Conservation (phyloP, 176 grass and related monocot genomes). For the Melocanna baccifera region DNA sequence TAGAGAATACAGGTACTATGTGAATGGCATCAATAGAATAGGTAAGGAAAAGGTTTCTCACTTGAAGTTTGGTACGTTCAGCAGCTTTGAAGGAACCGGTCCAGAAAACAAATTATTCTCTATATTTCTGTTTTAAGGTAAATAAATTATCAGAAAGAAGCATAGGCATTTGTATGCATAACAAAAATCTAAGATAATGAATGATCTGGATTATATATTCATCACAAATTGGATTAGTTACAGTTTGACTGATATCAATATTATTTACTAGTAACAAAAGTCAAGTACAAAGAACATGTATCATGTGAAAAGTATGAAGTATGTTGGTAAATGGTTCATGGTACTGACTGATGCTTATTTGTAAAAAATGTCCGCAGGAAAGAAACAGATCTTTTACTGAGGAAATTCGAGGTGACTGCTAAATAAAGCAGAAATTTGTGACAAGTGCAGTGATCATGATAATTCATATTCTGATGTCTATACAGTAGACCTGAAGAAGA, state of each 20-base stretch:
- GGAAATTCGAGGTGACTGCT: constrained; percentile 6
- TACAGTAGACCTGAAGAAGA: background rate
- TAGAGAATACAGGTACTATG: background rate
- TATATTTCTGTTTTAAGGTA: constrained; percentile 67
- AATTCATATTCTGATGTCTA: background rate
- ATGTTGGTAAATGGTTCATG: background rate
- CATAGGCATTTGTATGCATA: constrained; percentile 9
- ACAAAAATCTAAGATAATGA: background rate
- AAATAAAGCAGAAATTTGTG: background rate
- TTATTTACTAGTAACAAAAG: background rate
- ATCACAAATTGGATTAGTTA: constrained; percentile 18
- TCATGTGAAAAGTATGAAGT: constrained; percentile 17
- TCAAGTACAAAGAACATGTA: background rate
- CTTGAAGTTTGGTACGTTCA: constrained; percentile 85
- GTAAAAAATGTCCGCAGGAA: background rate
- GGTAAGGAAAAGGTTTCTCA: constrained; percentile 41
- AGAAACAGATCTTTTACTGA: background rate
- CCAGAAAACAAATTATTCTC: constrained; percentile 95
- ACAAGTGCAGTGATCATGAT: background rate
- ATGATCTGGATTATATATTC: constrained; percentile 5
- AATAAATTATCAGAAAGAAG: constrained; percentile 32
- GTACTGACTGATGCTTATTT: constrained; percentile 10
- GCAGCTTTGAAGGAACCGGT: constrained; percentile 67
- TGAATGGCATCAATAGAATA: constrained; percentile 1
- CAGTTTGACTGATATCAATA: background rate